A percentile compares a stretch with the other conserved stretches of the same genome.
phyloP scores from a whole-genome alignment of 345 rosid genomes.

The Populus nigra region DNA sequence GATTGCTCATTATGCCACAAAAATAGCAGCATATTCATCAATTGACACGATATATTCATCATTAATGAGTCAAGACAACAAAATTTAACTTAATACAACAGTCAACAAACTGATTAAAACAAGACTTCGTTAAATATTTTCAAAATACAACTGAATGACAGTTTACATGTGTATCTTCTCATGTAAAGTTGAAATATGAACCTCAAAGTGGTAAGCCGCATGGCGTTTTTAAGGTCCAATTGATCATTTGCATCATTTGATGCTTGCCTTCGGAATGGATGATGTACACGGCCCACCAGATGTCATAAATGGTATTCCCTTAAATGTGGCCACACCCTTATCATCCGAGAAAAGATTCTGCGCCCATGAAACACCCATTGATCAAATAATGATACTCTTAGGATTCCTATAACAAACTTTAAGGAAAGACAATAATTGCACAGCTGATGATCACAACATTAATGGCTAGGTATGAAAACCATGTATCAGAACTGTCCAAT shows the following conservation, averaged over 20 bases:
- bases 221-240: not conserved
- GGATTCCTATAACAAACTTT: constrained; percentile 1
- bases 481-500: not conserved
- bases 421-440: constrained; percentile 8
- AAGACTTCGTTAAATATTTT: too few species aligned
- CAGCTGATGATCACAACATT: not conserved
- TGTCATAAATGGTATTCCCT: constrained; percentile 92
- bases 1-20: too few species aligned
- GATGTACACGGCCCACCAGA: constrained; percentile 84
- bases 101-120: too few species aligned
- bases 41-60: too few species aligned
- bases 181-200: constrained; percentile 7
- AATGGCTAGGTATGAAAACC: not conserved
- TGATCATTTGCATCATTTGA: constrained; percentile 45
- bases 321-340: constrained; percentile 84
- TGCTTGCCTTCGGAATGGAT: constrained; percentile 64
- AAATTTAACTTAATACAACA: too few species aligned
- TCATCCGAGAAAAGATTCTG: constrained; percentile 89
- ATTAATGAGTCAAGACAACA: too few species aligned
- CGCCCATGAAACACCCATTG: constrained; percentile 27
- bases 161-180: not conserved
- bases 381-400: not conserved
- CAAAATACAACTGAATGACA: too few species aligned
- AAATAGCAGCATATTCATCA: too few species aligned
- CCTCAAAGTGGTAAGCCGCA: not conserved